Evolutionary conservation across 805 yeast genomes (phyloP).

Genomic region (Candida ulmi): DNA sequence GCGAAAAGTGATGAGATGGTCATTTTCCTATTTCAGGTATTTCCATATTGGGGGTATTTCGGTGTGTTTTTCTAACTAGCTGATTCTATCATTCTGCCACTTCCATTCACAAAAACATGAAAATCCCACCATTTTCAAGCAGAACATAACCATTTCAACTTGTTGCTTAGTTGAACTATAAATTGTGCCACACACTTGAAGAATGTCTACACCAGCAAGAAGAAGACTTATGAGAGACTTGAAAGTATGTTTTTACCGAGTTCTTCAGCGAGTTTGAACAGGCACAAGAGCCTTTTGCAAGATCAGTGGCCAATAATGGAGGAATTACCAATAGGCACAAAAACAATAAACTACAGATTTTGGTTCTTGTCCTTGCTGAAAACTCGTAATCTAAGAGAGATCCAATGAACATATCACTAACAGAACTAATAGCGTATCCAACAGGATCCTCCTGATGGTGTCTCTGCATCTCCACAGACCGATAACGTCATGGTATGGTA

Average conservation of each 20-base stretch:
- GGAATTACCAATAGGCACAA: slow-evolving; percentile 4
- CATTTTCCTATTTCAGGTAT: no score
- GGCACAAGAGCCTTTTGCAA: no score
- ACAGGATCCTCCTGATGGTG: slow-evolving; percentile 97
- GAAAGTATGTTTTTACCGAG: slow-evolving; percentile 46
- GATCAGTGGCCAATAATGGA: neutral
- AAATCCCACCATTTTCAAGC: no score
- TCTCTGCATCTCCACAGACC: slow-evolving; percentile 93
- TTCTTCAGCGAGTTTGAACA: no score
- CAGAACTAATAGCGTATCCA: slow-evolving; percentile 65
- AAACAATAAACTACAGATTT: no score
- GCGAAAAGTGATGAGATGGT: no score
- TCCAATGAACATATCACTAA: slow-evolving; percentile 2
- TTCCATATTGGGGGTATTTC: no score
- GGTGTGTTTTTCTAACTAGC: no score
- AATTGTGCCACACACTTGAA: neutral
- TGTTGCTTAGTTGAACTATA: neutral
- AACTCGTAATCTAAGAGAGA: no score
- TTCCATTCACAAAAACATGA: no score
- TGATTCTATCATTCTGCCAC: no score
- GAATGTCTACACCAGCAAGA: slow-evolving; percentile 99
- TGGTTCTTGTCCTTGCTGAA: no score
- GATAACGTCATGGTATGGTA: slow-evolving; percentile 92
- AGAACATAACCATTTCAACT: neutral
- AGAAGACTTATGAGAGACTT: slow-evolving; percentile 98